Evolutionary conservation across 164 flowering plant species (phyloP), one percentile per base, ranked within the genome.

Genomic region (Vitis amurensis): DNA sequence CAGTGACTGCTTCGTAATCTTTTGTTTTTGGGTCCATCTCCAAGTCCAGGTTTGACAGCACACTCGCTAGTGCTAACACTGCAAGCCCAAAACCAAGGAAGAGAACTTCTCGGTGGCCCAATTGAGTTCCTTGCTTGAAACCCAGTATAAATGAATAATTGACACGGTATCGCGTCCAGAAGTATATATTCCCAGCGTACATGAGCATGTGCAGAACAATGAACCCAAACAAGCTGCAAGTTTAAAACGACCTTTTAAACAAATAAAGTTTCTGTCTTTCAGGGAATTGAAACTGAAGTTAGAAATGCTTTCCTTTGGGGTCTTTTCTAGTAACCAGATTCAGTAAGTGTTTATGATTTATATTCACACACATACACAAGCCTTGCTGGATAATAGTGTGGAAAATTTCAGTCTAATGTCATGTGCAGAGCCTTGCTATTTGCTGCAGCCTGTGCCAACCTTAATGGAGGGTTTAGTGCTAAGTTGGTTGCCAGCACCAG

Each of bases 101-200:
- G 11, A 85, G 70, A 58, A 90, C 87, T 66, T 86, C 83, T 73
- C 83, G 68, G 63, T 85, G 86, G 9, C 89, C 86, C 55, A 88
- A 59, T 51, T 88, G 92, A 0, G 85, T 83, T 44, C 91, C 89
- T 69, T 71, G 81, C 68, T 88, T 90, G 85, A 88, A 86, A 15
- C 92, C 92, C 72, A 90, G 85, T 74, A 90, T 90, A 78, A 90
- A 88, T 2, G 90, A 60, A 69, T 85, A 84, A 72, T 90, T 90
- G 59, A 88, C 85, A 52, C 87, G 73, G 63, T 83, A 90, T 11
- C 76, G 77, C 79, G 79, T 88, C 94, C 94, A 89, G 59, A 71
- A 82, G 78, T 68, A 89, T 68, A 87, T 70, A 19, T 86, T 85
- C 11, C 50, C 78, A 63, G 84, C 89, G 63, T 85, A 88, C 91